Base-by-base conservation (phyloP, 441 rosid species). In the Eugenia klotzschiana region DNA sequence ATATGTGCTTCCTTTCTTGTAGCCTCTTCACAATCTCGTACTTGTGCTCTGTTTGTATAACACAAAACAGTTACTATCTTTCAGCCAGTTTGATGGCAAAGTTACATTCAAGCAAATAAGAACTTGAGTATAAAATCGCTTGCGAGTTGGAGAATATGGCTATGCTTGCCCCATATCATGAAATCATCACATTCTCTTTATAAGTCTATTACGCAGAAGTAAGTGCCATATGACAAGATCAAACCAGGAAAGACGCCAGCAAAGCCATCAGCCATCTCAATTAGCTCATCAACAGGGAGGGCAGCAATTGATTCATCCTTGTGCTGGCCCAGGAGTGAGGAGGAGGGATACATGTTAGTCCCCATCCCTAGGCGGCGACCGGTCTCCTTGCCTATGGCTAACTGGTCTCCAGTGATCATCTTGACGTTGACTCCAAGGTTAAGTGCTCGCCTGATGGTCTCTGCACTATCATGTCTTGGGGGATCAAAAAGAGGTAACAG, bases 291-390 rank as follows among this genome's bases (percentile, higher is more conserved):
- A 52, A 91, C 86, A 18, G 89, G 91, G 58, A 91, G 87, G 50
- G 89, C 55, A 69, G 89, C 86, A 25, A 93, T 41, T 4, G 85
- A 22, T 20, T 85, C 93, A 79, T 89, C 93, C 52, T 89, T 92
- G 23, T 88, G 84, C 54, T 92, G 85, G 49, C 96, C 96, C 56
- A 93, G 92, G 80, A 93, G 90, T 53, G 93, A 90, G 26, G 94
- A 92, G 58, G 96, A 93, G 41, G 96, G 94, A 86, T 93, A 91
- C 95, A 93, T 93, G 84, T 93, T 93, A 12, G 93, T 93, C 23
- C 95, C 95, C 95, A 93, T 93, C 79, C 96, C 96, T 18, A 93
- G 93, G 86, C 96, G 90, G 79, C 96, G 91, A 52, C 94, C 94
- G 23, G 96, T 93, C 88, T 93, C 94, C 83, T 92, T 93, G 80